Evolutionary conservation across 352 stramenopile genomes (phyloP), one percentile per base, ranked within the genome.

Genomic region (Salisapilia sapeloensis): DNA sequence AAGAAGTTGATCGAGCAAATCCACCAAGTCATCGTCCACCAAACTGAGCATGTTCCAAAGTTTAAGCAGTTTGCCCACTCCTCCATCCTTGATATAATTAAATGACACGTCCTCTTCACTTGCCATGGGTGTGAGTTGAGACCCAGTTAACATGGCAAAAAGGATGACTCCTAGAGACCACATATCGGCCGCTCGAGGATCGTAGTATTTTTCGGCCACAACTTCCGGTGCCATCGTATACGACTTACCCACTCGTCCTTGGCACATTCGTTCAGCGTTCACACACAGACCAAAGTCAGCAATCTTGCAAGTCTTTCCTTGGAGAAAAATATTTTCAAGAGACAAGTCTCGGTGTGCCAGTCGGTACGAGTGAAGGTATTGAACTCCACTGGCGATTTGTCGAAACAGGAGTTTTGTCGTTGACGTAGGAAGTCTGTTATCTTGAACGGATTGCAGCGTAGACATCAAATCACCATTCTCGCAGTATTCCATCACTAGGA

Each of bases 201-300:
- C 51, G 50, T 77, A 77, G 16, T 23, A 11, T 12, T 48, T 17
- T 0, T 31, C 46, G 1, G 47, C 44, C 0, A 64, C 47, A 18
- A 79, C 57, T 46, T 85, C 69, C 2, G 52, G 57, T 5, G 58
- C 61, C 63, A 78, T 80, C 38, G 78, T 80, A 31, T 54, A 61
- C 18, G 57, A 38, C 21, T 79, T 78, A 11, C 66, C 60, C 4
- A 80, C 64, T 9, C 46, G 25, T 25, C 51, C 63, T 2, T 66
- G 52, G 10, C 54, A 62, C 6, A 50, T 36, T 18, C 48, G 29
- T 9, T 59, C 36, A 7, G 62, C 56, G 17, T 56, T 46, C 4
- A 48, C 61, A 14, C 43, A 50, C 12, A 81, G 43, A 3, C 61
- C 65, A 42, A 81, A 81, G 39, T 79, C 61, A 16, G 44, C 56